Percentiles rank a stretch among this genome's conserved stretches.
phyloP scores from a whole-genome alignment of 192 early-diverging fungal species.

The Physocladia obscura region DNA sequence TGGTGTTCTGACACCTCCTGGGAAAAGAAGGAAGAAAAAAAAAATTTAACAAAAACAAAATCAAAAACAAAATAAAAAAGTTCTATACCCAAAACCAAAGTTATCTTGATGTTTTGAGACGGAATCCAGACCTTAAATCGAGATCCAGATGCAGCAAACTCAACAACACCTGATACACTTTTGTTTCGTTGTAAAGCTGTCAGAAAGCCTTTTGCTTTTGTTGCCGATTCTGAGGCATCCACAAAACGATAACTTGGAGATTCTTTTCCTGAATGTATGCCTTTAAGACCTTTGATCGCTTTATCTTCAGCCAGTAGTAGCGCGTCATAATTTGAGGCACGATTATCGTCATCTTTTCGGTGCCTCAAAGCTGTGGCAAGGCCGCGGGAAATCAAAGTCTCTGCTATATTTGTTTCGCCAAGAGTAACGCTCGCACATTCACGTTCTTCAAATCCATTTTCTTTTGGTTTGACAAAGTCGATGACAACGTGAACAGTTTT shows the following conservation, averaged over 20 bases:
- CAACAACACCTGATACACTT: slow-evolving; percentile 75
- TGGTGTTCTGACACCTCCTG: slow-evolving; percentile 76
- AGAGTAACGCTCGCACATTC: slow-evolving; percentile 83
- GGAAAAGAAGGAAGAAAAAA: neutral
- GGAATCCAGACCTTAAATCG: slow-evolving; percentile 84
- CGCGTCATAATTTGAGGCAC: slow-evolving; percentile 82
- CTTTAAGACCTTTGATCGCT: slow-evolving; percentile 69
- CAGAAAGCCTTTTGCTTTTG: slow-evolving; percentile 84
- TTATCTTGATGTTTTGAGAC: slow-evolving; percentile 78
- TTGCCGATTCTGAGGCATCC: slow-evolving; percentile 81
- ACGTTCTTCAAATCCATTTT: slow-evolving; percentile 78
- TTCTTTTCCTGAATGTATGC: slow-evolving; percentile 85
- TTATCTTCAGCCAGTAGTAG: slow-evolving; percentile 79
- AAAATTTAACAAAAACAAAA: neutral
- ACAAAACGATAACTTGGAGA: slow-evolving; percentile 67
- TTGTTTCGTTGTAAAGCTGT: slow-evolving; percentile 80
- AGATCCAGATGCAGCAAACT: slow-evolving; percentile 79
- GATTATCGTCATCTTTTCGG: slow-evolving; percentile 81
- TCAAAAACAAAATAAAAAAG: neutral
- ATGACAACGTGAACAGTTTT: slow-evolving; percentile 72
- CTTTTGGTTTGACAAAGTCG: slow-evolving; percentile 89
- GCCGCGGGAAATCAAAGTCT: slow-evolving; percentile 49
- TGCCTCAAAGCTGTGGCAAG: slow-evolving; percentile 80
- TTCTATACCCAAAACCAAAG: slow-evolving; percentile 70
- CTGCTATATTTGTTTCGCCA: slow-evolving; percentile 56